Evolutionary conservation across 1,284 basidiomycete genomes (phyloP).

Genomic region (Fomitopsis betulina): DNA sequence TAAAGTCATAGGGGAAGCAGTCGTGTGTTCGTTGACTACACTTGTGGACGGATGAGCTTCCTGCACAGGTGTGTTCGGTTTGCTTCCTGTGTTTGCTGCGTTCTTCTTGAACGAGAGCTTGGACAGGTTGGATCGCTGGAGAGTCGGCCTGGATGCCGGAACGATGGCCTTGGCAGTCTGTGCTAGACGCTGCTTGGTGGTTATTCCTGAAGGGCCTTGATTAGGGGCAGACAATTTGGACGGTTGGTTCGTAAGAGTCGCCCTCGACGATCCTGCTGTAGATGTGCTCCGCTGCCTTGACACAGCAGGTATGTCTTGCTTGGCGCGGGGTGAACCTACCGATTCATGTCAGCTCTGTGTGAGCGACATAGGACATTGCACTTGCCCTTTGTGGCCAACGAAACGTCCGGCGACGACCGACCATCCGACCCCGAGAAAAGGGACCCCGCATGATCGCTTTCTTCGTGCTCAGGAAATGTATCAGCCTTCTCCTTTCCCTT

Average conservation of each 20-base stretch:
- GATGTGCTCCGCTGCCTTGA: background rate
- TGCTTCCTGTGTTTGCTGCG: background rate
- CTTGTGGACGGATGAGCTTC: conserved; percentile 18
- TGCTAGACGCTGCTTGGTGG: conserved; percentile 21
- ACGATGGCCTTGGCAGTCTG: conserved; percentile 7
- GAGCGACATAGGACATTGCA: background rate
- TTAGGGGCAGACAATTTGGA: background rate
- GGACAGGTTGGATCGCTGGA: conserved; percentile 8
- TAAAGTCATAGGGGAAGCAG: background rate
- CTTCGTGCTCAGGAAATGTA: background rate
- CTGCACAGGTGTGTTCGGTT: conserved; percentile 6
- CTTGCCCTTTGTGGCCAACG: conserved; percentile 4
- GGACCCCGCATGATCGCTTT: conserved; percentile 10
- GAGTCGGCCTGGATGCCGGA: background rate
- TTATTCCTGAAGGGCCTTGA: conserved; percentile 12
- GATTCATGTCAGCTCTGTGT: background rate
- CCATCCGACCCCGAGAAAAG: conserved; percentile 15
- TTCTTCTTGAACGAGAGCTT: conserved; percentile 21
- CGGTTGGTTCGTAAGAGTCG: background rate
- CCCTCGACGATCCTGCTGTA: background rate
- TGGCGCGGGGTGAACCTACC: background rate
- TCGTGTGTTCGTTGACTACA: background rate
- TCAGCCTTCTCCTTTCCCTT: conserved; percentile 10
- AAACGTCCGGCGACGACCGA: conserved; percentile 16
- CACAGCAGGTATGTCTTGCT: background rate